Conservation (phyloP, 306 rosid species). For the Cajanus cajan region DNA sequence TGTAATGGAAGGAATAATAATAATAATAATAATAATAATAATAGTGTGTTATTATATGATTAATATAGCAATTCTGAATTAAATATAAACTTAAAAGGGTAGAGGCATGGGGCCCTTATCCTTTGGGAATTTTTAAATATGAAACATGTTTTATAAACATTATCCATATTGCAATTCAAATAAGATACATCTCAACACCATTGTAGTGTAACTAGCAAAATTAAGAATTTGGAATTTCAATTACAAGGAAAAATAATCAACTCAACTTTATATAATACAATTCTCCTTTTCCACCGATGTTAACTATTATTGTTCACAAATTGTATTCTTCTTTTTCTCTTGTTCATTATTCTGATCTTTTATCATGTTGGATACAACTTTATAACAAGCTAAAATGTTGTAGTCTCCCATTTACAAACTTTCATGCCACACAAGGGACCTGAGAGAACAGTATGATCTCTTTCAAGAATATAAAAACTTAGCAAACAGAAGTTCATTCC, state of each 20-base stretch:
- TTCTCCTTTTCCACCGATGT: not conserved
- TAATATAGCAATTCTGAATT: too few species aligned
- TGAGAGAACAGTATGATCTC: too few species aligned
- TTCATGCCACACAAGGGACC: not conserved
- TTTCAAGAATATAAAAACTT: constrained; percentile 66
- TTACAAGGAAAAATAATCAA: constrained; percentile 12
- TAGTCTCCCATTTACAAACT: constrained; percentile 4
- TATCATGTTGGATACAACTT: not conserved
- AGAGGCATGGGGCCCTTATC: too few species aligned
- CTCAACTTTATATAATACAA: constrained; percentile 20
- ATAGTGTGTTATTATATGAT: too few species aligned
- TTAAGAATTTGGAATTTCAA: not conserved
- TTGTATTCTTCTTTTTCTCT: not conserved
- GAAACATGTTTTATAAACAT: too few species aligned
- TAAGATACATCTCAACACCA: not conserved
- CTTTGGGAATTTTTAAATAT: too few species aligned
- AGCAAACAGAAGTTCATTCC: constrained; percentile 91
- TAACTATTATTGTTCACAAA: constrained; percentile 14
- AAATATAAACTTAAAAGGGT: too few species aligned
- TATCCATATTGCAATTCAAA: not conserved
- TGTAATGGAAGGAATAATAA: too few species aligned
- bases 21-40: too few species aligned
- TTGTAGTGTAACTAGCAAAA: not conserved
- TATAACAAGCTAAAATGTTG: not conserved
- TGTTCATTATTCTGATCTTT: not conserved